Evolutionary conservation across 305 asterid species (phyloP).

Genomic region (Fraxinus sp.): DNA sequence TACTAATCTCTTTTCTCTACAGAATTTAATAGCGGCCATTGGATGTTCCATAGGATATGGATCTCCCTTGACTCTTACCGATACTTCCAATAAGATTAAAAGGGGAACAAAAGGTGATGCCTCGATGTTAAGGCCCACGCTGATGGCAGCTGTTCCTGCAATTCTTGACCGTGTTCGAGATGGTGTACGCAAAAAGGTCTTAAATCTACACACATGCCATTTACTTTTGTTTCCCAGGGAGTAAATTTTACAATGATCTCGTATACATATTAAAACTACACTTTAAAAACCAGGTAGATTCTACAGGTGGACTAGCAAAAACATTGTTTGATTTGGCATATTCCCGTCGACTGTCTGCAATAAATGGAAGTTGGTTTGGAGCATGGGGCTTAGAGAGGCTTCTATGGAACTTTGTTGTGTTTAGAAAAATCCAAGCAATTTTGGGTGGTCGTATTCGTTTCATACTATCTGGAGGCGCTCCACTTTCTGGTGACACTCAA

Average conservation of each 20-base stretch:
- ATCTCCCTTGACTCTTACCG: constrained; percentile 93
- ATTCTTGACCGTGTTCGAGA: constrained; percentile 97
- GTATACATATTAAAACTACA: constrained; percentile 3
- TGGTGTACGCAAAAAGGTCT: constrained; percentile 94
- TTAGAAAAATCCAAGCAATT: constrained; percentile 83
- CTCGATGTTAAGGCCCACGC: constrained; percentile 67
- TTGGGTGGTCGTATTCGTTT: constrained; percentile 94
- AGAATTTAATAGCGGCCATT: constrained; percentile 73
- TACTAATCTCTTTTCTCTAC: constrained; percentile 23
- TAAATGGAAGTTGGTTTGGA: constrained; percentile 96
- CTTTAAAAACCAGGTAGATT: constrained; percentile 65
- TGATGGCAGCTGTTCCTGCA: constrained; percentile 96
- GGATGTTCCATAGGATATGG: constrained; percentile 98
- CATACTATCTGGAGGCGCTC: constrained; percentile 97
- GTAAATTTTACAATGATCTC: background rate
- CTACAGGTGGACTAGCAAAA: constrained; percentile 80
- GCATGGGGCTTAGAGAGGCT: constrained; percentile 95
- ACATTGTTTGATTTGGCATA: constrained; percentile 81
- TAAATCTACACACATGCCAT: constrained; percentile 6
- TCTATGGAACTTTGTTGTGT: constrained; percentile 81
- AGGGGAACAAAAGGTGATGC: constrained; percentile 97
- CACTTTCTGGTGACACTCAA: constrained; percentile 91
- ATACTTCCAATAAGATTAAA: constrained; percentile 90
- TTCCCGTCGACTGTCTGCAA: constrained; percentile 74
- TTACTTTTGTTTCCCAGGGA: background rate